Base-by-base conservation (phyloP, 257 asterid species). In the Phtheirospermum japonicum region DNA sequence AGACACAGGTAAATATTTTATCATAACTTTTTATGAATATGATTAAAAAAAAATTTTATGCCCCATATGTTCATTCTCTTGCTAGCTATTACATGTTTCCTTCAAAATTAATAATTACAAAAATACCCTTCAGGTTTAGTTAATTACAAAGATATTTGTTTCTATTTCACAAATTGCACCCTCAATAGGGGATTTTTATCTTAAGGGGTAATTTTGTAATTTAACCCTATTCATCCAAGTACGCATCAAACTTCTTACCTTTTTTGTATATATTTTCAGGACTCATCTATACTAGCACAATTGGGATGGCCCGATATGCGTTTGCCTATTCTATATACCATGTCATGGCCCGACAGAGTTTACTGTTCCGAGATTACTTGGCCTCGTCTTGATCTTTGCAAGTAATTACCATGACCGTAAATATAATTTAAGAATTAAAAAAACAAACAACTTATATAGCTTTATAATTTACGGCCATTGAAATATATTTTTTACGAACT, bases 321-420 rank as follows among this genome's bases (percentile, higher is more conserved):
- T 57, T 69, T 93, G 72, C 99, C 99, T 36, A 87, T 93, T 73
- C 90, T 93, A 13, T 93, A 89, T 80, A 93, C 99, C 10, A 61
- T 93, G 58, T 93, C 99, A 23, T 93, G 99, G 99, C 99, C 99
- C 0, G 97, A 87, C 13, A 81, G 97, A 68, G 42, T 93, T 63
- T 76, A 73, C 68, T 93, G 97, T 73, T 93, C 99, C 0, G 99
- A 93, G 75, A 75, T 85, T 42, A 87, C 99, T 5, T 93, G 97
- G 96, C 97, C 97, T 23, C 99, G 97, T 37, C 99, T 93, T 45
- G 95, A 93, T 80, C 95, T 93, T 65, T 93, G 97, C 96, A 89
- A 89, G 99, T 93, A 87, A 87, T 30, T 42, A 51, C 45, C 50
- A 11, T 18, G 13, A 20, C 53, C 61, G 7, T 42, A 6, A 37